A percentile compares a stretch with the other conserved stretches of the same genome.
Evolutionary conservation across 1,284 basidiomycete genomes (phyloP).

Genomic region (Apiotrichum gracile): DNA sequence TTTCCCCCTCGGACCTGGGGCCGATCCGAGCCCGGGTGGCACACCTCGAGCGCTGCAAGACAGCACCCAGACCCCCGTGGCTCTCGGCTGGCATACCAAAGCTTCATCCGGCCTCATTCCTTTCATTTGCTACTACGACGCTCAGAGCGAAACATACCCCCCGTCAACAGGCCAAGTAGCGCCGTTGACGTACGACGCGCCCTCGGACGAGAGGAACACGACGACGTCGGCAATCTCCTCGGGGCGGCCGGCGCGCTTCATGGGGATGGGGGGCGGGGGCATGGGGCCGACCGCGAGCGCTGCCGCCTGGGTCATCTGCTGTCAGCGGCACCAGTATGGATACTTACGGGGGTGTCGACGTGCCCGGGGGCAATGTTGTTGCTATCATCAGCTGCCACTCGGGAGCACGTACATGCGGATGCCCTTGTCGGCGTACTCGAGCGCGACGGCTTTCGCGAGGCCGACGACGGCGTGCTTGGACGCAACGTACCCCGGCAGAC

Average conservation of each 20-base stretch:
- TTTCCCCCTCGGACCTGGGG: no score
- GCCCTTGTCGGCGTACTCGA: constrained; percentile 9
- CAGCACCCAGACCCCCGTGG: no score
- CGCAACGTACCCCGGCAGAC: constrained; percentile 7
- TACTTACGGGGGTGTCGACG: constrained; percentile 6
- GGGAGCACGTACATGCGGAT: constrained; percentile 5
- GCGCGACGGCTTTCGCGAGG: constrained; percentile 5
- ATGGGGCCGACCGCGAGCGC: constrained; percentile 12
- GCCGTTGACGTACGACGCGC: constrained; percentile 30
- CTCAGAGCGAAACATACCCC: background rate
- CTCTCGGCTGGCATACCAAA: no score
- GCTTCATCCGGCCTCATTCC: background rate
- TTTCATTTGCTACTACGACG: no score
- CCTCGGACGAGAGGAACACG: constrained; percentile 24
- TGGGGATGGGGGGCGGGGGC: constrained; percentile 19
- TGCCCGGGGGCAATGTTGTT: constrained; percentile 17
- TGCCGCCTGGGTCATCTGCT: constrained; percentile 23
- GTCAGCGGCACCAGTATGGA: constrained; percentile 21
- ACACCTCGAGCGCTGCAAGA: no score
- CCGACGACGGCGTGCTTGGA: constrained; percentile 19
- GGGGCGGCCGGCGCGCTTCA: constrained; percentile 22
- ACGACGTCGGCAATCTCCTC: constrained; percentile 33
- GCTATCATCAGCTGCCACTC: background rate
- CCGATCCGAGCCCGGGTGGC: no score
- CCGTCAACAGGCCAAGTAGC: constrained; percentile 8